Percentiles rank a stretch among this genome's conserved stretches.
Conservation (phyloP, 345 rosid genomes). For the Heritiera littoralis region DNA sequence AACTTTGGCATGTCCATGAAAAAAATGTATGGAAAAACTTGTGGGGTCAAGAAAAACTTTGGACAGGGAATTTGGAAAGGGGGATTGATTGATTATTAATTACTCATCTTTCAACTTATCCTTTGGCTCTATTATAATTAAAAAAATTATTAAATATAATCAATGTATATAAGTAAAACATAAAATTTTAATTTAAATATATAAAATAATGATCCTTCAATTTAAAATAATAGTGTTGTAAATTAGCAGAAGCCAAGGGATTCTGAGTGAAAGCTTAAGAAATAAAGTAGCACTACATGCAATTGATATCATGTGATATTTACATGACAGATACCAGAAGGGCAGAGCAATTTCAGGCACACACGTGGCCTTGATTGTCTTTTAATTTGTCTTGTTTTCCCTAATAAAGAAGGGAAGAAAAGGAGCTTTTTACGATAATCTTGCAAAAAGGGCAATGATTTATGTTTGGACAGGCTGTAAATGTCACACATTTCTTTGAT, state of each 20-base stretch:
- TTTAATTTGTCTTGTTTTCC: not conserved
- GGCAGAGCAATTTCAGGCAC: not conserved
- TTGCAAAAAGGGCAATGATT: not conserved
- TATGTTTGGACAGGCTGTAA: not conserved
- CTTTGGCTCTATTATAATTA: not conserved
- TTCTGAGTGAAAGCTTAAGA: slow-evolving; percentile 16
- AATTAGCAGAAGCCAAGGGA: not conserved
- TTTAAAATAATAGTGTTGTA: not conserved
- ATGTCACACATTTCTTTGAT: not conserved
- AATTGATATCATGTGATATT: slow-evolving; percentile 1
- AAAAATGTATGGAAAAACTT: not conserved
- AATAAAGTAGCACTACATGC: not conserved
- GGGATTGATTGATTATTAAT: not conserved
- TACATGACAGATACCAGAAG: not conserved
- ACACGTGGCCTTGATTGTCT: slow-evolving; percentile 8
- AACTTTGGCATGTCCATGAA: not conserved
- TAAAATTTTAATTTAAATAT: no score
- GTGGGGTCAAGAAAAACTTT: slow-evolving; percentile 18
- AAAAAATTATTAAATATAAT: not conserved
- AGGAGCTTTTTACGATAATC: not conserved
- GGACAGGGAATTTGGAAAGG: not conserved
- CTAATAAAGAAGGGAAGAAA: not conserved
- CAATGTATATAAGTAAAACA: no score
- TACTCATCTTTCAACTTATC: slow-evolving; percentile 20
- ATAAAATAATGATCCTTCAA: not conserved